Conservation (phyloP, 2,329 filamentous ascomycete species). For the Clarireedia hainanense region DNA sequence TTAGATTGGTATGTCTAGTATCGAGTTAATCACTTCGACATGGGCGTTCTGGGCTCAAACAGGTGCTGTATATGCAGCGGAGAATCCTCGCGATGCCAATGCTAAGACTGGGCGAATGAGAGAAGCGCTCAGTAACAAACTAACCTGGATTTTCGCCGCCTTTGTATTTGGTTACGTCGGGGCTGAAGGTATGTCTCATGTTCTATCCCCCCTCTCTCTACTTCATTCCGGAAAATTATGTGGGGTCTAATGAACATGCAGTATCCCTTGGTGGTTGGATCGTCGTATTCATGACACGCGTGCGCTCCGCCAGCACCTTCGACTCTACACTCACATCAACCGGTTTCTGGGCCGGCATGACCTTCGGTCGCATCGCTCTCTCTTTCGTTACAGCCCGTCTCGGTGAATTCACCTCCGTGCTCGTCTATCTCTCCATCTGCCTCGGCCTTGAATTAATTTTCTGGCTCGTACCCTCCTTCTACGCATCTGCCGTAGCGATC, state of each 20-base stretch:
- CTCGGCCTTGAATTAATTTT: conserved; percentile 64
- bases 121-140: conserved; percentile 34
- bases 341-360: conserved; percentile 80
- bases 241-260: conserved; percentile 5
- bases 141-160: conserved; percentile 60
- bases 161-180: conserved; percentile 78
- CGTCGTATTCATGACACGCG: conserved; percentile 76
- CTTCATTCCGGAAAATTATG: too few species aligned
- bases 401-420: conserved; percentile 63
- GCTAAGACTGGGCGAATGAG: conserved; percentile 16
- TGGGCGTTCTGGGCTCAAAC: conserved; percentile 56
- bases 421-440: conserved; percentile 54
- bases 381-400: conserved; percentile 70
- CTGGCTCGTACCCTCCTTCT: conserved; percentile 73
- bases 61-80: conserved; percentile 46
- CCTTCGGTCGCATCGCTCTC: conserved; percentile 62
- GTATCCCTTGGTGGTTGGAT: conserved; percentile 74
- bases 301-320: conserved; percentile 63
- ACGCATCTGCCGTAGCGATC: conserved; percentile 65
- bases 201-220: not conserved
- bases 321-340: conserved; percentile 69
- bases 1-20: conserved; percentile 44
- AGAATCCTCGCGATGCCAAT: conserved; percentile 37
- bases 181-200: conserved; percentile 40
- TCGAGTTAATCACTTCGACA: conserved; percentile 46